Percentiles rank a stretch among this genome's conserved stretches.
phyloP scores from a whole-genome alignment of 164 flowering plant genomes.

The Aristolochia californica region DNA sequence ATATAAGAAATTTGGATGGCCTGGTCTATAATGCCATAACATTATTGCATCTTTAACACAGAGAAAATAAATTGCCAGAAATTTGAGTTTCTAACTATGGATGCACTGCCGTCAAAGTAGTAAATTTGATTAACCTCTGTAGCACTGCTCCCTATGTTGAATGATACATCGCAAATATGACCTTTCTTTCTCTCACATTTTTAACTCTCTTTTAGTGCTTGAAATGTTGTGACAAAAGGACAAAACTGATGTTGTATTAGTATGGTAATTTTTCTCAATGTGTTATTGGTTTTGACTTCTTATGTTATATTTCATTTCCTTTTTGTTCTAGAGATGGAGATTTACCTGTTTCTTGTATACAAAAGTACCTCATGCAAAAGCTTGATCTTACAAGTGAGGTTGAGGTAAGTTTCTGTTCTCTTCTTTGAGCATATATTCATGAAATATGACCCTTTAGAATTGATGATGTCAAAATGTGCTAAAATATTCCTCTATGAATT shows the following conservation, averaged over 20 bases:
- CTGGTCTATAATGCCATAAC: too few relatives aligned
- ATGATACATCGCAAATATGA: neutral
- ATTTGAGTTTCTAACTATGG: too few relatives aligned
- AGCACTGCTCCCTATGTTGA: neutral
- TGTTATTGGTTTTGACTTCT: neutral
- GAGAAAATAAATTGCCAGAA: too few relatives aligned
- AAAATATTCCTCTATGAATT: too few relatives aligned
- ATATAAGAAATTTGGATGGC: too few relatives aligned
- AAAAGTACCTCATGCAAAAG: conserved; percentile 70
- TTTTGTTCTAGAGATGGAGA: conserved; percentile 61
- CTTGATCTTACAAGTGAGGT: conserved; percentile 68
- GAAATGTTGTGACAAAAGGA: neutral
- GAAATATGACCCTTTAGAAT: neutral
- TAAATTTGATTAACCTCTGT: too few relatives aligned
- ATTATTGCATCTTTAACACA: too few relatives aligned
- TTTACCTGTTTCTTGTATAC: conserved; percentile 63
- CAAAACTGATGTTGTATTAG: neutral
- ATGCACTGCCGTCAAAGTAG: too few relatives aligned
- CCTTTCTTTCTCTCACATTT: neutral
- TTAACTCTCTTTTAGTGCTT: neutral
- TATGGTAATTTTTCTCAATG: neutral
- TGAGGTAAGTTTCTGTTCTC: conserved; percentile 41
- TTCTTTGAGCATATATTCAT: neutral
- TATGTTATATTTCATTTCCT: conserved; percentile 1
- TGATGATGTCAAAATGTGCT: neutral